Evolutionary conservation across 1,284 basidiomycete species (phyloP).

Genomic region (Rhodotorula mucilaginosa): DNA sequence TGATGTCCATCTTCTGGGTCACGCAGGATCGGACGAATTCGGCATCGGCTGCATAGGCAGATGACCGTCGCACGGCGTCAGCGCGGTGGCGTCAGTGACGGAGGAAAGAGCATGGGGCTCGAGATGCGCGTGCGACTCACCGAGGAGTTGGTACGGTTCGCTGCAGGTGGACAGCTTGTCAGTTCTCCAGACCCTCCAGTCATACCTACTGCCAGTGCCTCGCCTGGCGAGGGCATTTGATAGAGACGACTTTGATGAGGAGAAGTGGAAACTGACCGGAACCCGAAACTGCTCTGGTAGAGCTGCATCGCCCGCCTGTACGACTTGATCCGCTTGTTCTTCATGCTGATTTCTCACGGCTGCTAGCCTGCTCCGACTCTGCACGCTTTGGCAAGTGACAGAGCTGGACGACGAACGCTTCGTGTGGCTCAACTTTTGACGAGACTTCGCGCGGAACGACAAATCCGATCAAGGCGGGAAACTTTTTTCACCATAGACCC

Average conservation of each 20-base stretch:
- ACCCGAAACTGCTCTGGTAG: conserved; percentile 76
- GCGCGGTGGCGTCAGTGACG: not conserved
- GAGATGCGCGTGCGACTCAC: conserved; percentile 53
- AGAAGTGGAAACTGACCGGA: conserved; percentile 55
- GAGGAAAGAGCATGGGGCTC: not conserved
- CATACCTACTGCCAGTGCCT: too few species aligned
- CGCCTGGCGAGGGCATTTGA: too few species aligned
- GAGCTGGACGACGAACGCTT: not conserved
- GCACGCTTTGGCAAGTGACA: too few species aligned
- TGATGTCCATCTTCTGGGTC: conserved; percentile 68
- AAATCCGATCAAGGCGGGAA: not conserved
- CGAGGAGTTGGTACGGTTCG: conserved; percentile 81
- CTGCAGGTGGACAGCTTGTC: conserved; percentile 2
- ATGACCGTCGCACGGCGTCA: too few species aligned
- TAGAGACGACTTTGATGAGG: not conserved
- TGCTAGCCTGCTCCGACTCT: too few species aligned
- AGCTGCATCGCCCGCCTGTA: conserved; percentile 88
- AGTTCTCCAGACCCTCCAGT: not conserved
- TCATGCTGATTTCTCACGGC: conserved; percentile 58
- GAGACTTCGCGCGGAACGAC: not conserved
- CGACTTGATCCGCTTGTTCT: conserved; percentile 86
- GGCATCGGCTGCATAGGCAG: conserved; percentile 65
- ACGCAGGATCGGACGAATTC: conserved; percentile 72
- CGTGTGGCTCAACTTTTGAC: not conserved
- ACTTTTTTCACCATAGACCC: not conserved